These are phyloP conservation scores for Phaeolepiota aurea DNA, from an alignment of 768 basidiomycete genomes.

Conservation along the genomic window DNA sequence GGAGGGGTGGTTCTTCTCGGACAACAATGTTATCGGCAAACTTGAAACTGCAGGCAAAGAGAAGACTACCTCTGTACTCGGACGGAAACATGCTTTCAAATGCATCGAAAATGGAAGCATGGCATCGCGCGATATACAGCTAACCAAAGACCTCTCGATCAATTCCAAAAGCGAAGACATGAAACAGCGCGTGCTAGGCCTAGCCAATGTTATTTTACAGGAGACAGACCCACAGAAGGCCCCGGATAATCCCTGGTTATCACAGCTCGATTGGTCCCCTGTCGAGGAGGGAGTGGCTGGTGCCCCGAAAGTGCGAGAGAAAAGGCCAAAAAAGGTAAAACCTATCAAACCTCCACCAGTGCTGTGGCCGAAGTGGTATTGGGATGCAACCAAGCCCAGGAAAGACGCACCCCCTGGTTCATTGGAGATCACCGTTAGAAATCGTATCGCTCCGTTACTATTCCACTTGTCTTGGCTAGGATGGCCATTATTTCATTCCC, in stretches of 20 bases:
- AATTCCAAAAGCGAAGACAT: constrained; percentile 28
- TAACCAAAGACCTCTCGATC: constrained; percentile 38
- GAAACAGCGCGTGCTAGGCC: constrained; percentile 23
- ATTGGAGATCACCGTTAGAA: constrained; percentile 81
- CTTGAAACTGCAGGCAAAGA: constrained; percentile 38
- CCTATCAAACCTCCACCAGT: constrained; percentile 36
- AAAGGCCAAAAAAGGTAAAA: constrained; percentile 20
- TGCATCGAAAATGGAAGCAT: constrained; percentile 36
- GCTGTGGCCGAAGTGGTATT: constrained; percentile 96
- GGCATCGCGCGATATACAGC: constrained; percentile 26
- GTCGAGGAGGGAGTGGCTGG: constrained; percentile 8
- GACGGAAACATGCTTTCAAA: constrained; percentile 35
- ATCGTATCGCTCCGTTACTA: constrained; percentile 75
- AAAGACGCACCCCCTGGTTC: constrained; percentile 59
- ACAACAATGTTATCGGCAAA: constrained; percentile 21
- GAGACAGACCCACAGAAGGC: constrained; percentile 4
- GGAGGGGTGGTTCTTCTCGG: constrained; percentile 63
- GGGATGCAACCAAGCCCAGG: constrained; percentile 76
- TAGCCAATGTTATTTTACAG: constrained; percentile 30
- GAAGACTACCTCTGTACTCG: constrained; percentile 33
- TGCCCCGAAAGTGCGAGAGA: constrained; percentile 14
- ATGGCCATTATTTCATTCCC: constrained; percentile 78
- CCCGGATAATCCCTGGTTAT: constrained; percentile 43
- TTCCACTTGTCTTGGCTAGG: constrained; percentile 83
- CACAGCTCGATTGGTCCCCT: constrained; percentile 62